These are phyloP conservation scores for Aphanocladium album DNA, from an alignment of 2,329 filamentous ascomycete species.

Conservation along the genomic window DNA sequence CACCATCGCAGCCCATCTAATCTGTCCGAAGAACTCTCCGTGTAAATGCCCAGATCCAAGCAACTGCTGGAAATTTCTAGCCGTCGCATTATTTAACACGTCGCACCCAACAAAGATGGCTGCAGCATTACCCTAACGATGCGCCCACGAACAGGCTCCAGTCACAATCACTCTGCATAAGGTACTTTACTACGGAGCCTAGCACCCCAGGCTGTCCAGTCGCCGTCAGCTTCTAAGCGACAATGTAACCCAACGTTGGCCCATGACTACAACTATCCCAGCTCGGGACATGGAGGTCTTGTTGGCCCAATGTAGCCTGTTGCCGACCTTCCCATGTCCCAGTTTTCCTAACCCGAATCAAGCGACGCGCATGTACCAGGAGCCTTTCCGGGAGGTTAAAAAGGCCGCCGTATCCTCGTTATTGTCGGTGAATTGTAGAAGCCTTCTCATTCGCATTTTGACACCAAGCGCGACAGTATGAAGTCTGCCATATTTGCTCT, in stretches of 20 bases:
- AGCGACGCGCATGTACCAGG: background rate
- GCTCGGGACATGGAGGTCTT: background rate
- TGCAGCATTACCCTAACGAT: background rate
- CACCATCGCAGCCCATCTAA: background rate
- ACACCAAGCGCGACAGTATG: background rate
- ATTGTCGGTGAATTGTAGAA: background rate
- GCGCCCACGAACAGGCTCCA: background rate
- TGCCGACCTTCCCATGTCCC: background rate
- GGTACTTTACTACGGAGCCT: background rate
- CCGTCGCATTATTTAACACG: background rate
- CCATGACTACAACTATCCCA: background rate
- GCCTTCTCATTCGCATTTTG: background rate
- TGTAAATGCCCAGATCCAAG: background rate
- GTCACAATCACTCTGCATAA: slow-evolving; percentile 3
- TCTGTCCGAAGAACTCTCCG: background rate
- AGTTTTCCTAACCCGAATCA: background rate
- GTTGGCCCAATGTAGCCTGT: background rate
- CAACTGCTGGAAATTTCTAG: background rate
- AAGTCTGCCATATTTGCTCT: slow-evolving; percentile 1
- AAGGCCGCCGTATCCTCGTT: background rate
- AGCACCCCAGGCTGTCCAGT: background rate
- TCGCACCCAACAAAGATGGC: background rate
- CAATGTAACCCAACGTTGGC: slow-evolving; percentile 8
- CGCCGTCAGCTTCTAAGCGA: background rate
- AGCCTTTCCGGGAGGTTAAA: background rate